phyloP scores from a whole-genome alignment of 129 eudicot species.

The Logfia minima region DNA sequence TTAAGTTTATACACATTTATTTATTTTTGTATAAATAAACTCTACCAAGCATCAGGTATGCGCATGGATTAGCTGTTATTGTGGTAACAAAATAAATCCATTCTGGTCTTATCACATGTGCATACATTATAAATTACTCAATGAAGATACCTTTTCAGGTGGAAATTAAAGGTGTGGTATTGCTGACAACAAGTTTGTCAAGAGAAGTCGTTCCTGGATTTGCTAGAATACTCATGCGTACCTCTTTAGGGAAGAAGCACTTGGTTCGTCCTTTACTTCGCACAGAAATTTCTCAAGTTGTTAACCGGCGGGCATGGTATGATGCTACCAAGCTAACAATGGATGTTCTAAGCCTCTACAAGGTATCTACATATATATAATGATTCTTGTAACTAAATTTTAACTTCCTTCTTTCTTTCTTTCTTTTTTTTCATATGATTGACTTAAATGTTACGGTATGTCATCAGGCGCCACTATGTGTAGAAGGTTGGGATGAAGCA shows the following conservation, averaged over 20 bases:
- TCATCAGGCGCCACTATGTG: constrained; percentile 79
- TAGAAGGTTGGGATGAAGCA: constrained; percentile 97
- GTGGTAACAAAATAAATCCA: constrained; percentile 1
- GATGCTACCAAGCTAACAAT: constrained; percentile 90
- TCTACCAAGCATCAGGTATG: background rate
- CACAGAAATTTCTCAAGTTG: constrained; percentile 88
- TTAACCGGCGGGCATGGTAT: constrained; percentile 95
- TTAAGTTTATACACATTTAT: background rate
- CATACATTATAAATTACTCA: constrained; percentile 3
- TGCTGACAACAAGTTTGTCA: constrained; percentile 70
- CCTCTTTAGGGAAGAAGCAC: constrained; percentile 84
- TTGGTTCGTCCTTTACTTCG: constrained; percentile 81
- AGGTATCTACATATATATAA: constrained; percentile 41
- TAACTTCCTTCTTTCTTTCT: background rate
- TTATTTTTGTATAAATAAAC: background rate
- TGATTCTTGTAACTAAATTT: background rate
- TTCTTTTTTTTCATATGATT: background rate
- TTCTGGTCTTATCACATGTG: background rate
- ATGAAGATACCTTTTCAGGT: constrained; percentile 49
- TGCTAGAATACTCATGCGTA: constrained; percentile 89
- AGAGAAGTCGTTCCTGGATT: constrained; percentile 95
- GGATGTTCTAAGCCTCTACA: constrained; percentile 79
- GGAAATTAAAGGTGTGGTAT: constrained; percentile 69
- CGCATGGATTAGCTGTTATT: background rate
- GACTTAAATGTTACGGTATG: constrained; percentile 16